Conservation (phyloP, 257 asterid genomes). For the Datura wrightii region DNA sequence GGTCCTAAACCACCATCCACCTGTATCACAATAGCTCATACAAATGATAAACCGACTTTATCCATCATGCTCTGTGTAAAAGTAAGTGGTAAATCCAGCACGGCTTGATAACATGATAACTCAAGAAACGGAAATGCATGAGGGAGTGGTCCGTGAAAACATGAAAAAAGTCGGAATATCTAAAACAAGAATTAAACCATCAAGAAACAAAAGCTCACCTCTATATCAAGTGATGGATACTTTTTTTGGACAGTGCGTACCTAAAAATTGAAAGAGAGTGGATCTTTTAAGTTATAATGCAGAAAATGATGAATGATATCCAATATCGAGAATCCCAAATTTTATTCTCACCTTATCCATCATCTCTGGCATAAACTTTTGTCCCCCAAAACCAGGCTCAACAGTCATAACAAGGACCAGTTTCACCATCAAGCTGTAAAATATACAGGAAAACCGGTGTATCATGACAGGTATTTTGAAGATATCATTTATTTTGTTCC, state of each 20-base stretch:
- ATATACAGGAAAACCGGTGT: constrained; percentile 29
- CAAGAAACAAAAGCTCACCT: constrained; percentile 52
- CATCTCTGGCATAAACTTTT: constrained; percentile 90
- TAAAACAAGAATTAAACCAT: background rate
- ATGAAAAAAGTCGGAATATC: no score
- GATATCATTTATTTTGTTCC: background rate
- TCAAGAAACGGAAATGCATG: background rate
- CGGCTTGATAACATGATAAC: background rate
- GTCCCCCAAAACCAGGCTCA: constrained; percentile 98
- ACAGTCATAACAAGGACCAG: constrained; percentile 97
- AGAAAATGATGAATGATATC: background rate
- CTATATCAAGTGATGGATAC: constrained; percentile 83
- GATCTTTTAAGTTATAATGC: background rate
- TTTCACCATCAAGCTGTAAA: constrained; percentile 66
- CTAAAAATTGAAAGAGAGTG: constrained; percentile 44
- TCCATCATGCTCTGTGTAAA: background rate
- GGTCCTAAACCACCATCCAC: constrained; percentile 97
- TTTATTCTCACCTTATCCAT: constrained; percentile 77
- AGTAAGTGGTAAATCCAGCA: background rate
- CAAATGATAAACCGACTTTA: background rate
- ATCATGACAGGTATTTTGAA: constrained; percentile 16
- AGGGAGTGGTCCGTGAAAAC: background rate
- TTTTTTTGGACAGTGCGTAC: constrained; percentile 64
- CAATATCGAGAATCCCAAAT: background rate
- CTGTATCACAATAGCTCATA: constrained; percentile 42